Evolutionary conservation across 805 yeast species (phyloP), one percentile per base, ranked within the genome.

Genomic region (Pichia kluyveri): DNA sequence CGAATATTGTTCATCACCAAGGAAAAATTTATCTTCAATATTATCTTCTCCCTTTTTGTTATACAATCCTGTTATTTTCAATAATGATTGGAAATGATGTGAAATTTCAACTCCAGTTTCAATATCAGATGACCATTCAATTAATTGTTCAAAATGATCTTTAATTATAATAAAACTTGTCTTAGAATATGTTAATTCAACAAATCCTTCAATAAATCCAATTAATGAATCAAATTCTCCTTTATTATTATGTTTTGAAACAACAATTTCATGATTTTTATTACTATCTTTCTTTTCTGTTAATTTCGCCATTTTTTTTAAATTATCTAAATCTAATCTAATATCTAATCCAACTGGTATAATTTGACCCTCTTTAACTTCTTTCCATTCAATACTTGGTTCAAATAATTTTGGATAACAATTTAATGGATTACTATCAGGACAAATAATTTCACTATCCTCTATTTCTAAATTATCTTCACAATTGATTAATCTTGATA

Each of bases 321-420:
- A 82, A 0, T 89, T 80, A n/a, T 82, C 86, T 49, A 89, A 65
- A 60, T 87, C 82, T 55, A 90, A 57, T 54, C 86, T 71, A 12
- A 89, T 78, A 62, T 86, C 90, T 34, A 86, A 65, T 0, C 97
- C 98, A 8, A 76, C 77, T 0, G 96, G 96, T 4, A 90, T 72
- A 8, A 75, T 72, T 58, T 87, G 96, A n/a, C 82, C 88, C 43
- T 76, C 82, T 54, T 67, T 71, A 6, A 90, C 76, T 2, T 60
- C 59, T 66, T 81, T 79, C 95, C 96, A 90, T 53, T 83, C 77
- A 1, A 60, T 51, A 0, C 80, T 65, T 1, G 96, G 85, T 38
- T 65, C 76, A 59, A 89, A 88, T 2, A 75, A 51, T 40, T 66
- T 65, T 1, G 86, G 84, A 57, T 84, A 84, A 57, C 91, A 85